These are phyloP conservation scores for Phytophthora fragariae DNA, from an alignment of 352 stramenopile genomes.

Conservation along the genomic window DNA sequence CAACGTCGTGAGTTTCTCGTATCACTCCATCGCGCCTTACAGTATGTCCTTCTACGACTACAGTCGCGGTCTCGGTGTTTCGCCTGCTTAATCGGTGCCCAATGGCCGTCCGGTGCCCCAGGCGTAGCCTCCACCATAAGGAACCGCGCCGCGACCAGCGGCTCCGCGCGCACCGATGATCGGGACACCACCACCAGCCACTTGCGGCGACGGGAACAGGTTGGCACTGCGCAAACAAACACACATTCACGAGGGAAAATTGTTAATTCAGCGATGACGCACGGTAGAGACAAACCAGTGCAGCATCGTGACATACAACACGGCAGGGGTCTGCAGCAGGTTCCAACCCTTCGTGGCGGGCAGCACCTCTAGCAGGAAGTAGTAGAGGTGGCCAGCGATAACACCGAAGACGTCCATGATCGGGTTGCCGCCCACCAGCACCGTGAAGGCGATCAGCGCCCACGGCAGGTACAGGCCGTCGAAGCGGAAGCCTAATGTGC, in stretches of 20 bases:
- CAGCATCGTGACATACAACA: constrained; percentile 69
- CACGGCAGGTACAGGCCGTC: constrained; percentile 90
- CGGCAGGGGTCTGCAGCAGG: constrained; percentile 77
- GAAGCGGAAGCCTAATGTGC: constrained; percentile 79
- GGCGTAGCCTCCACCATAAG: constrained; percentile 62
- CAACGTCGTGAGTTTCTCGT: no score
- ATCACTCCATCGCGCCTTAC: neutral
- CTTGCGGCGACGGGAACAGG: constrained; percentile 73
- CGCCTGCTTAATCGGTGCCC: constrained; percentile 40
- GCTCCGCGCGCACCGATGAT: constrained; percentile 70
- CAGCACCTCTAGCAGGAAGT: constrained; percentile 90
- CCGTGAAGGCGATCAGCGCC: constrained; percentile 90
- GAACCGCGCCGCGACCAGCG: constrained; percentile 39
- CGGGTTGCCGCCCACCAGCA: constrained; percentile 86
- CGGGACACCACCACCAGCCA: constrained; percentile 45
- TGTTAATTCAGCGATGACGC: constrained; percentile 10
- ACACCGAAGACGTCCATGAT: constrained; percentile 91
- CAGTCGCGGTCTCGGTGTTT: neutral
- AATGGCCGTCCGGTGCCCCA: constrained; percentile 75
- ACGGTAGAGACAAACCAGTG: neutral
- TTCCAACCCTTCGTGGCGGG: constrained; percentile 88
- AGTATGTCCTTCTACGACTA: neutral
- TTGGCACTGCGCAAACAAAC: constrained; percentile 41
- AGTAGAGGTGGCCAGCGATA: constrained; percentile 89
- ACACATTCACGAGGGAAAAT: neutral